These are phyloP conservation scores for Amanita muscaria DNA, from an alignment of 768 basidiomycete genomes.

Conservation along the genomic window DNA sequence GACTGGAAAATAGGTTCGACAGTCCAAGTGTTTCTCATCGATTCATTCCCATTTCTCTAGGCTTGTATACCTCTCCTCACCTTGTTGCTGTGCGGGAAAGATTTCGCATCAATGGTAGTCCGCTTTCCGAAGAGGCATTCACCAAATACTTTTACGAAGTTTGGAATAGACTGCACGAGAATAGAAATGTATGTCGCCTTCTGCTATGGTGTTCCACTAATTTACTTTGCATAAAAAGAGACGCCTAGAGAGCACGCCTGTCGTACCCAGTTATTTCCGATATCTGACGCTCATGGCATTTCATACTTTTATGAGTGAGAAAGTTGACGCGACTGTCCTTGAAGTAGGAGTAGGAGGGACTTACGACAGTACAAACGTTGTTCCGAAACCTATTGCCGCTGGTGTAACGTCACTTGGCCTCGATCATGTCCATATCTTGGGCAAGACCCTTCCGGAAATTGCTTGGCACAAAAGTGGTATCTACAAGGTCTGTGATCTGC, in stretches of 20 bases:
- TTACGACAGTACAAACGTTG: constrained; percentile 93
- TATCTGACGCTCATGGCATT: constrained; percentile 89
- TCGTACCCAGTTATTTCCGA: constrained; percentile 90
- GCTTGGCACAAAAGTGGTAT: constrained; percentile 96
- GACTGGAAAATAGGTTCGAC: constrained; percentile 71
- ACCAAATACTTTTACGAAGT: constrained; percentile 92
- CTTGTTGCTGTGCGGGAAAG: constrained; percentile 92
- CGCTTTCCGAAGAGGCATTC: constrained; percentile 83
- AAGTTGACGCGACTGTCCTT: constrained; percentile 85
- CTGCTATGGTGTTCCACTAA: not conserved
- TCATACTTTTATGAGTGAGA: constrained; percentile 75
- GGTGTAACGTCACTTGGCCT: constrained; percentile 88
- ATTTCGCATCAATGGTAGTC: constrained; percentile 86
- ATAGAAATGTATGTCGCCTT: constrained; percentile 40
- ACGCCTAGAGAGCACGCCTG: constrained; percentile 39
- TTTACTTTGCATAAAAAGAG: constrained; percentile 26
- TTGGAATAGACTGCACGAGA: constrained; percentile 74
- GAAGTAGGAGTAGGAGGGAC: constrained; percentile 96
- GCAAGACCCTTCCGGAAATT: constrained; percentile 82
- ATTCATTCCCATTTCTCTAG: constrained; percentile 27
- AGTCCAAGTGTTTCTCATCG: not conserved
- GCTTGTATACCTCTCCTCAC: constrained; percentile 95
- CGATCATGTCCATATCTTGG: constrained; percentile 84
- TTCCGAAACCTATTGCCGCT: constrained; percentile 83
- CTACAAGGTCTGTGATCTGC: constrained; percentile 59